Base-by-base conservation (phyloP, 371 early-diverging fungal species). In the Quaeritorhiza haematococci region DNA sequence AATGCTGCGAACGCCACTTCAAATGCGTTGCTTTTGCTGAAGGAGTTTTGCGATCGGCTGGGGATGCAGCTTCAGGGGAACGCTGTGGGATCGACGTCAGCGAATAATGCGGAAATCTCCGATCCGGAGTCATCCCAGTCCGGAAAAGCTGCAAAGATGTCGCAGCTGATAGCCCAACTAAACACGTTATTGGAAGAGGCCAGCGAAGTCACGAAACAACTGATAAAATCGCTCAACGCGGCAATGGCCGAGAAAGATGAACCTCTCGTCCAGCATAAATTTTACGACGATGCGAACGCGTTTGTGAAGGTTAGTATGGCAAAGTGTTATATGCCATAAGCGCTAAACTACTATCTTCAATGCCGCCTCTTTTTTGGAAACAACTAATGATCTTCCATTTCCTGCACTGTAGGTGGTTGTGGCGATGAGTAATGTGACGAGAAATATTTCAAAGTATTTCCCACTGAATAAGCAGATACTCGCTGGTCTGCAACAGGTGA, bases 401-500 rank as follows among this genome's bases (percentile, higher is more conserved):
- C n/a, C n/a, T n/a, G n/a, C n/a, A n/a, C 7, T 7, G 21, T 45
- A 45, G 46, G 27, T 7, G n/a, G 46, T 45, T 10, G 46, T 45
- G 27, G 23, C n/a, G 27, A 21, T 45, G 10, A 45, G 46, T 45
- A 27, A 23, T 21, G 46, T 19, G 27, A 27, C 46, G 6, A 7
- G 46, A 21, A 27, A 45, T 45, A 21, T 45, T 10, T 19, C 46
- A 10, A 45, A 45, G 27, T 6, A 21, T 10, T 45, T 23, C 21
- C 46, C 46, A 21, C 21, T 45, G 7, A 45, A 27, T 45, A 23
- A 19, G 27, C 46, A 45, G 27, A 21, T 21, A 6, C 7, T 10
- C n/a, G 46, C n/a, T 45, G 46, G 46, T 10, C 46, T 45, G 7
- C 46, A 45, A 27, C 46, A 45, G 21, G 46, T 45, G n/a, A 45